Evolutionary conservation across 139 green algal genomes (phyloP), one percentile per base, ranked within the genome.

Genomic region (Chlorella sp.): DNA sequence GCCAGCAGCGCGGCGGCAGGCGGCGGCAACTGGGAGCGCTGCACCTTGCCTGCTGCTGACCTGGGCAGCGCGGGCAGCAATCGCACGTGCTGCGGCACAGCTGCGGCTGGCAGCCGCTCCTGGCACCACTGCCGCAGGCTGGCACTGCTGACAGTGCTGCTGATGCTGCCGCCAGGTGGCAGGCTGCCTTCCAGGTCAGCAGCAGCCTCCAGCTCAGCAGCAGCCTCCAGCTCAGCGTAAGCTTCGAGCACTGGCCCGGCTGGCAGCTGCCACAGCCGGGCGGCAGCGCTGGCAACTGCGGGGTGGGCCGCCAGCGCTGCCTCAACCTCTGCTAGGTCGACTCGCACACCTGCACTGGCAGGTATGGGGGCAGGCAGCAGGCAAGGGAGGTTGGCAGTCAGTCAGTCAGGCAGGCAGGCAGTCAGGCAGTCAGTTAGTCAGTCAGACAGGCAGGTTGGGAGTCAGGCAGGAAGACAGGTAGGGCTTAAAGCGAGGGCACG

Each of bases 311-410:
- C 18, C 71, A 96, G 86, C 19, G 40, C 66, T 15, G 79, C 83
- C 82, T 96, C 94, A 36, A 95, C 66, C 69, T 96, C 94, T 16
- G 39, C 22, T 48, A 96, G 19, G 83, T 94, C 79, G 26, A 96
- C 81, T 24, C 92, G 89, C 30, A 94, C 90, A 4, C 89, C 92
- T 94, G 86, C 2, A 37, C 3, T 69, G 66, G 79, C 28, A 32
- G 57, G 12, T 3, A 30, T 5, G 71, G 2, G 61, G 14, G 71
- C 71, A 78, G 30, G 71, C 30, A 39, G 71, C 22, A 57, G 48
- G 48, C 48, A 57, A n/a, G n/a, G n/a, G n/a, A n/a, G n/a, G n/a
- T n/a, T n/a, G 48, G 48, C 48, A 57, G 48, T 5, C 5, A 57
- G 48, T 5, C 7, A 57, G 48, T 5, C 48, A 57, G 48, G 7